Evolutionary conservation across 495 filamentous ascomycete species (phyloP).

Genomic region (Neurospora pannonica): DNA sequence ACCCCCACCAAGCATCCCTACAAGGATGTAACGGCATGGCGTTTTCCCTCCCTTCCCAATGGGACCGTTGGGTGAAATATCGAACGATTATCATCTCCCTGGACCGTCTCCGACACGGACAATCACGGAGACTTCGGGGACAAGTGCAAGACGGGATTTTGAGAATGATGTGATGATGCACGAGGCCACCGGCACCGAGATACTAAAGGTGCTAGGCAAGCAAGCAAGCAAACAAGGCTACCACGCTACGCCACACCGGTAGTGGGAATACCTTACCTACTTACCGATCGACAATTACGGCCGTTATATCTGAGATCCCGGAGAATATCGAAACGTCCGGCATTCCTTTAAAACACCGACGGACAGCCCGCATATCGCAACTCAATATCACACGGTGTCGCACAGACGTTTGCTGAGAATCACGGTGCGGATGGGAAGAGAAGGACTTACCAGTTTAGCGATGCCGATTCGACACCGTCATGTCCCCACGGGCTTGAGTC

Average conservation of each 20-base stretch:
- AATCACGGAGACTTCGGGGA: background rate
- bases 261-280: background rate
- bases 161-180: background rate
- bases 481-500: background rate
- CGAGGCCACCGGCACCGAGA: background rate
- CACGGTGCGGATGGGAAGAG: background rate
- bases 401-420: background rate
- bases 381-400: background rate
- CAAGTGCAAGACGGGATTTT: background rate
- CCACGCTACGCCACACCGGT: background rate
- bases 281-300: background rate
- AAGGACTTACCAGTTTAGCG: background rate
- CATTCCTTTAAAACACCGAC: background rate
- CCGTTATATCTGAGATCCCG: background rate
- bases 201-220: background rate
- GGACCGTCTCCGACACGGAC: background rate
- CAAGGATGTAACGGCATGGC: background rate
- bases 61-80: background rate
- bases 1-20: background rate
- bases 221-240: background rate
- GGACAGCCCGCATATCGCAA: background rate
- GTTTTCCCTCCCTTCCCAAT: background rate
- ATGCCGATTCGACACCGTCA: background rate
- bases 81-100: background rate
- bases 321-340: background rate